phyloP scores from a whole-genome alignment of 495 filamentous ascomycete genomes.

The Penicillium malachiteum region DNA sequence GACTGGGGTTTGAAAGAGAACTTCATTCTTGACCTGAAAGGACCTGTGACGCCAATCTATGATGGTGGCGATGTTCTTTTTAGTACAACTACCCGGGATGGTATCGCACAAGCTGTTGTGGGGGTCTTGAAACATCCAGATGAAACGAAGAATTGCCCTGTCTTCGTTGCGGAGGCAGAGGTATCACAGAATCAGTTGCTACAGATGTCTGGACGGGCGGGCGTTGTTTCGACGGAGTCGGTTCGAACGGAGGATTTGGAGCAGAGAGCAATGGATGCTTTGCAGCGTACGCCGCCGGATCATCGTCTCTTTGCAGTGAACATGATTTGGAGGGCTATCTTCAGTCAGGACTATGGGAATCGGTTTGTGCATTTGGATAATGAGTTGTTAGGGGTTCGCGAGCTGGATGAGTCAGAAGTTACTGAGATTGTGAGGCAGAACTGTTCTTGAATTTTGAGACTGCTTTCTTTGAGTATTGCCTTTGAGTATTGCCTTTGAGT shows the following conservation, averaged over 20 bases:
- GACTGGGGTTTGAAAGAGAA: conserved; percentile 47
- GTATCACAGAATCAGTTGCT: conserved; percentile 57
- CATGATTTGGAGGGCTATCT: conserved; percentile 10
- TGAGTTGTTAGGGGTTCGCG: conserved; percentile 12
- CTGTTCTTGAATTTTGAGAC: not conserved
- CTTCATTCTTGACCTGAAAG: conserved; percentile 40
- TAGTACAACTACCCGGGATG: conserved; percentile 46
- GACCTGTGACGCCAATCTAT: conserved; percentile 45
- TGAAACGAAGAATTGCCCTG: conserved; percentile 51
- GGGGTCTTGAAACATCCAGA: conserved; percentile 51
- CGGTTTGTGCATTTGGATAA: conserved; percentile 11
- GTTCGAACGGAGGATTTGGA: conserved; percentile 12
- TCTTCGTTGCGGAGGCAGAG: conserved; percentile 50
- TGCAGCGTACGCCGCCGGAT: not conserved
- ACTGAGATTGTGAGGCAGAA: not conserved
- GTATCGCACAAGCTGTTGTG: conserved; percentile 50
- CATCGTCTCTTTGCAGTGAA: conserved; percentile 2
- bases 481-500: not conserved
- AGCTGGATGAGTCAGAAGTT: not conserved
- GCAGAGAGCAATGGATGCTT: conserved; percentile 3
- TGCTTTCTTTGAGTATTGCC: not conserved
- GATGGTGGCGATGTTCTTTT: conserved; percentile 55
- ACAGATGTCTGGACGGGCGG: conserved; percentile 35
- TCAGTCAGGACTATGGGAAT: conserved; percentile 3
- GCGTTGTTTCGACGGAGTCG: not conserved